These are phyloP conservation scores for Euphorbia lathyris DNA, from an alignment of 345 rosid genomes.

Conservation along the genomic window DNA sequence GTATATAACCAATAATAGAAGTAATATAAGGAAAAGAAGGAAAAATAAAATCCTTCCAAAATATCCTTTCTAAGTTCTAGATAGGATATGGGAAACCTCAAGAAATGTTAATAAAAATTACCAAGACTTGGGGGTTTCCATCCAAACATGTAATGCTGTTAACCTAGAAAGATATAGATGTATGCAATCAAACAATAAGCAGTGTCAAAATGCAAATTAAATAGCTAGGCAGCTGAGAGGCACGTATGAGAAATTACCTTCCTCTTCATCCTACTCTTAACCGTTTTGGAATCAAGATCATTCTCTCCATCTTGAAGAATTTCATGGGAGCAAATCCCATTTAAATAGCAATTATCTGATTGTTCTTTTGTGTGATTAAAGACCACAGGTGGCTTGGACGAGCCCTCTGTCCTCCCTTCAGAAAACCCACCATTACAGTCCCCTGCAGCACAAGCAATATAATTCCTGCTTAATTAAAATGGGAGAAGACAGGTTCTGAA, in stretches of 20 bases:
- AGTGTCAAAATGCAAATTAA: neutral
- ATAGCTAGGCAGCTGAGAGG: neutral
- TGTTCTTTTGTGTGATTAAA: conserved; percentile 35
- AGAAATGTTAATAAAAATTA: conserved; percentile 9
- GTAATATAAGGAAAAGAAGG: neutral
- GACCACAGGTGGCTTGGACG: conserved; percentile 32
- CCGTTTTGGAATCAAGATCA: conserved; percentile 28
- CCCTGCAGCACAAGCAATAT: conserved; percentile 40
- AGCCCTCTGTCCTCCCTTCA: conserved; percentile 32
- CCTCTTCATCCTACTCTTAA: conserved; percentile 51
- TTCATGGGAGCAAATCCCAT: conserved; percentile 89
- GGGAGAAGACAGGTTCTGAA: conserved; percentile 10
- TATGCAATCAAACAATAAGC: conserved; percentile 12
- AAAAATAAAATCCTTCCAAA: neutral
- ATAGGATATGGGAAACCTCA: neutral
- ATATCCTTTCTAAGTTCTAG: neutral
- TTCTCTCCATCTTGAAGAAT: conserved; percentile 62
- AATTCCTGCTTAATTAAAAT: conserved; percentile 17
- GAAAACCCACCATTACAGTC: conserved; percentile 32
- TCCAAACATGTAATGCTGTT: conserved; percentile 10
- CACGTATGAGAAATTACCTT: conserved; percentile 49
- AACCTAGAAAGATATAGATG: conserved; percentile 4
- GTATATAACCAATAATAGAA: neutral
- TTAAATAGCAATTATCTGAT: conserved; percentile 39
- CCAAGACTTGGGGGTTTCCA: conserved; percentile 11